Conservation (phyloP, 495 filamentous ascomycete species). For the Cercophora sp. region DNA sequence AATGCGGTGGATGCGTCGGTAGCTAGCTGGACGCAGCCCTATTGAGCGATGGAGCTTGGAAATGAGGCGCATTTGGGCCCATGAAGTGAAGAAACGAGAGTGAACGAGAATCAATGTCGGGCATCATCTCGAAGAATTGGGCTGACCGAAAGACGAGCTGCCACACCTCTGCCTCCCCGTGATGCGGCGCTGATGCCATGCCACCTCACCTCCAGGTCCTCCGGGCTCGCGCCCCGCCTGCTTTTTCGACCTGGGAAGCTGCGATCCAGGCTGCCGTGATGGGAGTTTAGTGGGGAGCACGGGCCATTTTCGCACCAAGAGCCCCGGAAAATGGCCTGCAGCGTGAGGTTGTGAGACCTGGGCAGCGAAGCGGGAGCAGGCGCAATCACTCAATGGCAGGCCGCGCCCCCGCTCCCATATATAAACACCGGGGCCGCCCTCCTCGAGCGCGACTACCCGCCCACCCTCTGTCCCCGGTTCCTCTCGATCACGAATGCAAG, state of each 20-base stretch:
- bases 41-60: no score
- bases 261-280: background rate
- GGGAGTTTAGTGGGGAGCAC: constrained; percentile 18
- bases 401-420: constrained; percentile 40
- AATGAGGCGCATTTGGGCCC: background rate
- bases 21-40: no score
- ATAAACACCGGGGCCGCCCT: constrained; percentile 45
- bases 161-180: constrained; percentile 16
- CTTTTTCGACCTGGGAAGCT: background rate
- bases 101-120: background rate
- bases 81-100: background rate
- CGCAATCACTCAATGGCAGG: constrained; percentile 34
- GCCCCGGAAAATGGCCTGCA: constrained; percentile 22
- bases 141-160: constrained; percentile 14
- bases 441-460: constrained; percentile 42
- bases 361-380: constrained; percentile 21
- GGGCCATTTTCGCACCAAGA: constrained; percentile 18
- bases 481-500: constrained; percentile 19
- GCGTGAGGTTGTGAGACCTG: constrained; percentile 11
- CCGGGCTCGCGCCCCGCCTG: background rate
- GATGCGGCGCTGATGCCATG: constrained; percentile 19
- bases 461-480: constrained; percentile 36
- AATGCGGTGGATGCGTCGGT: no score
- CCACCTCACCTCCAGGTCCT: constrained; percentile 15
- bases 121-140: no score